phyloP scores from a whole-genome alignment of 1,139 yeast species.

The Geotrichum europaeum region DNA sequence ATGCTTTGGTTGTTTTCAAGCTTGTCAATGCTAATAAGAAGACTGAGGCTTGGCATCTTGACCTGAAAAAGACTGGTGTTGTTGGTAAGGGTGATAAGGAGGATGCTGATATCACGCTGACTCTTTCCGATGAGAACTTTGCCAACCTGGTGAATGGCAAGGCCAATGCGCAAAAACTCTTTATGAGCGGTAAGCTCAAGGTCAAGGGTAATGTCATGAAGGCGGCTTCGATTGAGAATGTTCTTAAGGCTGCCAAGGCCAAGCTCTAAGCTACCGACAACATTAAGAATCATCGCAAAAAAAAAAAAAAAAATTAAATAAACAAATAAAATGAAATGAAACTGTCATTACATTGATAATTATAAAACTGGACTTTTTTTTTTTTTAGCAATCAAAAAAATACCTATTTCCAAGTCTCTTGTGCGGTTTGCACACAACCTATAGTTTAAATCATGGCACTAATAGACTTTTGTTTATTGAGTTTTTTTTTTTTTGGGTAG shows the following conservation, averaged over 20 bases:
- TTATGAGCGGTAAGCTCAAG: conserved; percentile 78
- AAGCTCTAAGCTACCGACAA: conserved; percentile 36
- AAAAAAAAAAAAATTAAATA: background rate
- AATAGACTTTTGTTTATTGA: background rate
- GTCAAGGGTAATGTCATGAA: conserved; percentile 87
- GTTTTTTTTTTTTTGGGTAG: background rate
- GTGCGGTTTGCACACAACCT: background rate
- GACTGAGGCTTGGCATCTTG: conserved; percentile 63
- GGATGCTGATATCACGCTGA: conserved; percentile 61
- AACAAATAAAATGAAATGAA: background rate
- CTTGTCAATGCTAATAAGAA: conserved; percentile 64
- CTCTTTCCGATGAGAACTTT: conserved; percentile 53
- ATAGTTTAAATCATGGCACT: background rate
- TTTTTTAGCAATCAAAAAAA: background rate
- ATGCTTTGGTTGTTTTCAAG: conserved; percentile 61
- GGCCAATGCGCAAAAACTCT: conserved; percentile 78
- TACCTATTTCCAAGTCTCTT: background rate
- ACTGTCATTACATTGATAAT: background rate
- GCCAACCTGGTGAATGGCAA: conserved; percentile 68
- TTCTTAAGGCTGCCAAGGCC: conserved; percentile 58
- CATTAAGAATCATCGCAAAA: background rate
- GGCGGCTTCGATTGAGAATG: conserved; percentile 71
- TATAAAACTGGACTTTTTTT: background rate
- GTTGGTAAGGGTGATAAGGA: conserved; percentile 42
- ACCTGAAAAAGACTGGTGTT: conserved; percentile 59